Evolutionary conservation across 139 green algal genomes (phyloP), one percentile per base, ranked within the genome.

Genomic region (Spirogloea muscicola): DNA sequence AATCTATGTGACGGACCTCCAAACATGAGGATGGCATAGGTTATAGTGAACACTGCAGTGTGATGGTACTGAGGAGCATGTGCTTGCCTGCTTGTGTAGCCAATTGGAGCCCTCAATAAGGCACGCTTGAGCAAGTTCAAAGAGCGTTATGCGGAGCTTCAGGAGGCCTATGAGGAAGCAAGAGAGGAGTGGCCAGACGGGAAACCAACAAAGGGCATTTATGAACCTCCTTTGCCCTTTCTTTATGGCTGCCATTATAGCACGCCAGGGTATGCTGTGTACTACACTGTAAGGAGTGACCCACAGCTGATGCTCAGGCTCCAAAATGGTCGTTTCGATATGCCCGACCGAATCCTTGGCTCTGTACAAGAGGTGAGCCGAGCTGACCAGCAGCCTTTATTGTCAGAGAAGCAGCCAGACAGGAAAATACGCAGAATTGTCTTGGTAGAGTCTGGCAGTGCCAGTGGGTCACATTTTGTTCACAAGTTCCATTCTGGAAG

Each of bases 181-280:
- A n/a, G n/a, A n/a, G n/a, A n/a, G n/a, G 63, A 69, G 6, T 25
- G 37, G 38, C 63, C 13, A 52, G 10, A 25, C 39, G 63, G 27
- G 36, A 18, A 34, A 25, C 29, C 1, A 48, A 0, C 18, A n/a
- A n/a, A 43, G 1, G n/a, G 13, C 43, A 58, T 29, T 59, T 10
- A 52, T 16, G 44, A 13, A 25, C 13, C 44, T 10, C 44, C 16
- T 10, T 16, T 88, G 37, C 87, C 90, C 43, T 98, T 96, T 77
- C 81, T 98, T 73, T 98, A 96, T 68, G 93, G 93, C 65, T 92
- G 88, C 0, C 93, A 97, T 83, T 98, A 97, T 88, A 95, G 88
- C 46, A 91, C 90, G 3, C 93, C 93, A 0, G 89, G 90, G 18
- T 97, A 96, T 81, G 91, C 96, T 7, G 88, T 97, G 86, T 96